These are phyloP conservation scores for Trypanosoma rangeli DNA, from an alignment of 208 protist genomes.

Conservation along the genomic window DNA sequence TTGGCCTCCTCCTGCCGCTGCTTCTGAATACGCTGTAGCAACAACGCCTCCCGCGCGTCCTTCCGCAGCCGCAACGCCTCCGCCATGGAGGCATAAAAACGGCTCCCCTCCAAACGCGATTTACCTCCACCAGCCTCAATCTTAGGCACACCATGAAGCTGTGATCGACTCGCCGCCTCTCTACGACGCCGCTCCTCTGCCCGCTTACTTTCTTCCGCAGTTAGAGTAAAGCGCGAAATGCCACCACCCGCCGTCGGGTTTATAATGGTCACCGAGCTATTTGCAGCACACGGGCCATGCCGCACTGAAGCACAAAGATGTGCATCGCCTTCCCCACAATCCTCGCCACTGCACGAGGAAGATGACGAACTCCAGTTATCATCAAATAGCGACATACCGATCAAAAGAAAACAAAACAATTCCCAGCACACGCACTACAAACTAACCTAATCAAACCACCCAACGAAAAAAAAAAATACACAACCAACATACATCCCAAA, in stretches of 20 bases:
- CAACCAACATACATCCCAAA: background rate
- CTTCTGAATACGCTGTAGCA: slow-evolving; percentile 38
- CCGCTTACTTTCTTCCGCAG: slow-evolving; percentile 16
- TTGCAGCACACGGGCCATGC: background rate
- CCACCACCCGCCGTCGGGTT: background rate
- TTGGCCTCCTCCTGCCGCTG: slow-evolving; percentile 48
- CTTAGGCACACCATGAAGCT: background rate
- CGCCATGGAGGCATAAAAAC: slow-evolving; percentile 62
- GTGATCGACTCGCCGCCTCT: slow-evolving; percentile 6
- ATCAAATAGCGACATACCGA: slow-evolving; percentile 38
- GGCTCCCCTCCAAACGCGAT: slow-evolving; percentile 12
- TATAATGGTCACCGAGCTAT: background rate
- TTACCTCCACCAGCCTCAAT: background rate
- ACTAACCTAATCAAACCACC: background rate
- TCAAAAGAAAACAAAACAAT: background rate
- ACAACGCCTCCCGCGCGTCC: slow-evolving; percentile 42
- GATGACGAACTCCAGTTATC: slow-evolving; percentile 19
- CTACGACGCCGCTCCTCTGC: slow-evolving; percentile 21
- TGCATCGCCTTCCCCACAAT: background rate
- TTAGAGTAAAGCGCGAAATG: slow-evolving; percentile 22
- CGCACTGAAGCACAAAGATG: background rate
- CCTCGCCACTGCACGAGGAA: background rate
- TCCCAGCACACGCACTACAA: background rate
- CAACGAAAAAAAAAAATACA: slow-evolving; percentile 13
- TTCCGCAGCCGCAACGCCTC: slow-evolving; percentile 44